Base-by-base conservation (phyloP, 2,329 filamentous ascomycete genomes). In the Calonectria naviculata region DNA sequence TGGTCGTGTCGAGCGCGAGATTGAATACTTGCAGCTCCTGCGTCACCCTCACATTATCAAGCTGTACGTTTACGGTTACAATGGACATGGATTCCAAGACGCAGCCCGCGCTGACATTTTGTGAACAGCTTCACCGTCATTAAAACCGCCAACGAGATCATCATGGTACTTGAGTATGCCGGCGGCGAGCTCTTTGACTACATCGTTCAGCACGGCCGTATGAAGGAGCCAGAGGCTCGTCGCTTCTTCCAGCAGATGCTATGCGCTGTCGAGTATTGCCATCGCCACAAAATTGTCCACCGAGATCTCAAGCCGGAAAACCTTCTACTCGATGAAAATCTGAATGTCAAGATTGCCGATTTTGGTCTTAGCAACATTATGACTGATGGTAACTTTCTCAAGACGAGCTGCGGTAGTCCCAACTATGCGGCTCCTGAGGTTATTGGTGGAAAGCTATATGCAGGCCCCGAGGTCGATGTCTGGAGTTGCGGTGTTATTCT, bases 191-290 rank as follows among this genome's bases (percentile, higher is more conserved):
- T 99, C 71, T 99, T 99, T 84, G 96, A 99, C 84, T 98, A 98
- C 85, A 97, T 99, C 73, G 97, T 99, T 70, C 93, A 95, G 80
- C 92, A 98, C 81, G 97, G 97, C 67, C 93, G 94, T 80, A 95
- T 98, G 89, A 92, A 93, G 77, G 97, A 99, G 83, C 89, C 92
- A 71, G 94, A 97, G 82, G 97, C 97, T n/a, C 92, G 97, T 68
- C 95, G 96, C 77, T 98, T 99, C 87, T 99, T 99, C 84, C 97
- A 99, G 84, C 97, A 99, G 84, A 99, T 99, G 85, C 94, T 99
- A 65, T 98, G 97, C 83, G 97, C 97, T 49, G 97, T 99, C 77
- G 97, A 99, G 83, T 99, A 99, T 85, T 99, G 97, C 81, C 97
- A 99, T 85, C 91, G 97, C 73, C 97, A 99, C 87, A 98, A 98